A percentile compares a stretch with the other conserved stretches of the same genome.
Evolutionary conservation across 768 basidiomycete species (phyloP).

Genomic region (Lactarius hatsudake): DNA sequence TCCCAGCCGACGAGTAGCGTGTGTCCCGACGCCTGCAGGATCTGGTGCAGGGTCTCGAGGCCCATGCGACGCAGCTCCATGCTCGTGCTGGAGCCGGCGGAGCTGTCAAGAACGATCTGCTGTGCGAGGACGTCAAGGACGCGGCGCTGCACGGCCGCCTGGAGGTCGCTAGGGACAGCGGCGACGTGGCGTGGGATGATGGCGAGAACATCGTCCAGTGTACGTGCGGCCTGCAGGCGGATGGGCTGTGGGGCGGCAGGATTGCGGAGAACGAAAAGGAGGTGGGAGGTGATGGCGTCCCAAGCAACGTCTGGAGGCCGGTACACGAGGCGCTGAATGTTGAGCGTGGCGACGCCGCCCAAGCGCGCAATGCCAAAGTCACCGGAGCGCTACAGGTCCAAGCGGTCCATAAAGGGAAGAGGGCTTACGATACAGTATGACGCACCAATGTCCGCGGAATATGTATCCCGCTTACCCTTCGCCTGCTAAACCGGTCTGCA

Average conservation of each 20-base stretch:
- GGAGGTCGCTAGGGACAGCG: slow-evolving; percentile 52
- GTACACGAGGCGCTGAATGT: slow-evolving; percentile 84
- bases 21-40: slow-evolving; percentile 88
- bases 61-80: slow-evolving; percentile 88
- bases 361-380: slow-evolving; percentile 93
- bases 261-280: slow-evolving; percentile 73
- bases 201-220: slow-evolving; percentile 80
- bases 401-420: not conserved
- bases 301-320: slow-evolving; percentile 82
- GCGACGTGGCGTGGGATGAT: slow-evolving; percentile 71
- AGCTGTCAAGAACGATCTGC: slow-evolving; percentile 57
- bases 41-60: slow-evolving; percentile 83
- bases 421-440: slow-evolving; percentile 9
- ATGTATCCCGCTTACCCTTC: slow-evolving; percentile 78
- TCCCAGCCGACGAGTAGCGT: slow-evolving; percentile 93
- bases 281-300: slow-evolving; percentile 75
- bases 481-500: slow-evolving; percentile 55
- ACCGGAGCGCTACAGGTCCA: slow-evolving; percentile 62
- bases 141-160: slow-evolving; percentile 70
- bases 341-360: slow-evolving; percentile 73
- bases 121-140: slow-evolving; percentile 82
- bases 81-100: slow-evolving; percentile 41
- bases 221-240: slow-evolving; percentile 84
- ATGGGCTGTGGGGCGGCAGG: slow-evolving; percentile 68
- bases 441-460: slow-evolving; percentile 74